Evolutionary conservation across 2,329 filamentous ascomycete species (phyloP), one percentile per base, ranked within the genome.

Genomic region (Capronia coronata): DNA sequence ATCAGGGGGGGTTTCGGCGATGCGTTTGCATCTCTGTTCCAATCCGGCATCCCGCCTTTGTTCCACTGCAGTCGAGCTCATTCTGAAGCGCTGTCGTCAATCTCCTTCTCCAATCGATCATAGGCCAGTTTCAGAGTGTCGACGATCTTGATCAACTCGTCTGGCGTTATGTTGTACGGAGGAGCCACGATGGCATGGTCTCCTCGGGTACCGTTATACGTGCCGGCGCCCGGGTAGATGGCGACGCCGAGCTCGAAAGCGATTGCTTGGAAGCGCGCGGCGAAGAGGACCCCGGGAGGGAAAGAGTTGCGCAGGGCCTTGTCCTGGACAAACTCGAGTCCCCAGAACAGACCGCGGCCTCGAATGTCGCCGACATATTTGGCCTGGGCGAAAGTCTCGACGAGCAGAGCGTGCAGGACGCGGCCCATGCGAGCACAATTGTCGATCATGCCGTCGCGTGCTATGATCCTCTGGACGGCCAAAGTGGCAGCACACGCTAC

Each of bases 311-410:
- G 81, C 2, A 70, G 75, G 1, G 48, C 48, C 60, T 76, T 79
- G 59, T 81, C 70, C 41, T 68, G 65, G 30, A 82, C 78, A 51
- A 82, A 79, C 54, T 82, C 79, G 47, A 83, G 71, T 4, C 75
- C 77, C 73, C 75, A 78, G 58, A 82, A 82, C 22, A 81, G 60
- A 0, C 79, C 79, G 48, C 69, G 71, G 13, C 79, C 79, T 42
- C 79, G 69, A 46, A 83, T 76, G 60, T 82, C 65, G 9, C 78
- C 78, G 13, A 82, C 76, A 55, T 76, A 61, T 1, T 68, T 69
- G 59, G 78, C 72, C 1, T 58, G 52, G 0, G 58, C 68, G 9
- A 82, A 62, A 9, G 63, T 64, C 21, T 67, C 61, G 29, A 67
- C 66, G n/a, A 83, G 61, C 37, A 71, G 56, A 3, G 63, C 37